Evolutionary conservation across 495 filamentous ascomycete species (phyloP), one percentile per base, ranked within the genome.

Genomic region (Hypoxylon rickii): DNA sequence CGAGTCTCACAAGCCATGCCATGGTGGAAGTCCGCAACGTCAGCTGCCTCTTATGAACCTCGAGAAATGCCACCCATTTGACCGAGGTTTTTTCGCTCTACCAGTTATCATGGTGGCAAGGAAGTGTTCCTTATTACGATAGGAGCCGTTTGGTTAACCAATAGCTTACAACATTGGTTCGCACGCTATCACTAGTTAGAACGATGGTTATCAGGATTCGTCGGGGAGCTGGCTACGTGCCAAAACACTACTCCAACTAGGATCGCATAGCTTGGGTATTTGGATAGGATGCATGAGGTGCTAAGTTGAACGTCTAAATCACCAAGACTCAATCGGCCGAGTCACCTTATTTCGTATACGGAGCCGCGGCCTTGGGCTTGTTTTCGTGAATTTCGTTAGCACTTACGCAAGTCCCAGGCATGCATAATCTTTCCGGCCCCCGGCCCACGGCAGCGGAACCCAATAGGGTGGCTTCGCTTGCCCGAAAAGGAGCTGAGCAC

Each of bases 371-470:
- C 44, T 53, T 46, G 44, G 59, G 44, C 49, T 37, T 37, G 21
- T 47, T 41, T 39, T 44, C n/a, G 41, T 34, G 49, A 53, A 22
- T 55, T 50, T 54, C 40, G 37, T 43, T 58, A 63, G 53, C 53
- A 63, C 49, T 43, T 48, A 49, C 59, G 59, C 44, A 58, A 63
- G 53, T 44, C 53, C 48, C 24, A 58, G 34, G 43, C 59, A 57
- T 63, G 59, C 59, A 54, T 58, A 47, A 63, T 58, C 43, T 49
- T 63, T 42, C 59, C 59, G 59, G 59, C 51, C 47, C 53, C 58
- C 47, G 48, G 52, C 59, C 59, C 59, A 63, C 40, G 59, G 53
- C 43, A 38, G 39, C 54, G 59, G 59, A 57, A 63, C 59, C 59
- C 59, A 63, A 63, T 63, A 39, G 59, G 33, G 38, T 58, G 53